phyloP scores from a whole-genome alignment of 148 eudicot genomes.

The Camellia japonica region DNA sequence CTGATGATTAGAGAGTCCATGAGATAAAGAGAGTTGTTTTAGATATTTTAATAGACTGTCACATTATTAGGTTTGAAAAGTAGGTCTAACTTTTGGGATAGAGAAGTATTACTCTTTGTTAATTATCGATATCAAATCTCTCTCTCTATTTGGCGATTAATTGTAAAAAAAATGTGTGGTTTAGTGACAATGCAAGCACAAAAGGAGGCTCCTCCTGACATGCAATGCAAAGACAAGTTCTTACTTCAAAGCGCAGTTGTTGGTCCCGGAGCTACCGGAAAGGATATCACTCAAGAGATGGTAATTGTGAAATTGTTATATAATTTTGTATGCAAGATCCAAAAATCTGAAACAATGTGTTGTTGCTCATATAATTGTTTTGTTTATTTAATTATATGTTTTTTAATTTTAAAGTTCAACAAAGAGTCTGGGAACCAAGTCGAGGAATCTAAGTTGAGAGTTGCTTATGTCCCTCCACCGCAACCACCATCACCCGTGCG shows the following conservation, averaged over 20 bases:
- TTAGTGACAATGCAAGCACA: constrained; percentile 93
- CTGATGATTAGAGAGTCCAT: no score
- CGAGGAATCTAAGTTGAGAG: constrained; percentile 83
- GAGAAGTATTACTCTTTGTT: no score
- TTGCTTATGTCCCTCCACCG: constrained; percentile 67
- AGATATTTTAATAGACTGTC: no score
- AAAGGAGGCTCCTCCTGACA: constrained; percentile 68
- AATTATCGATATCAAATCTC: no score
- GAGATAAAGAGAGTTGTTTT: no score
- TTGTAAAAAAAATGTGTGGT: not conserved
- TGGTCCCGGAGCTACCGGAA: constrained; percentile 46
- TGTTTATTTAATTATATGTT: not conserved
- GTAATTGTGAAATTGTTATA: constrained; percentile 31
- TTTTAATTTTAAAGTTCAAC: constrained; percentile 47
- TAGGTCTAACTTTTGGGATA: no score
- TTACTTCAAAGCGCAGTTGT: constrained; percentile 70
- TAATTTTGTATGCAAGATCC: not conserved
- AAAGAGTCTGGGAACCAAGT: constrained; percentile 76
- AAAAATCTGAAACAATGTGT: not conserved
- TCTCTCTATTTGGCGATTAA: constrained; percentile 6
- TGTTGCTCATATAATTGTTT: not conserved
- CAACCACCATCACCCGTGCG: constrained; percentile 66
- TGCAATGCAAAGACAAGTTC: constrained; percentile 93
- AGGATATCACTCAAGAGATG: constrained; percentile 80
- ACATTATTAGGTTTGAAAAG: no score